phyloP scores from a whole-genome alignment of 768 basidiomycete genomes.

The Rhizopogon vinicolor region DNA sequence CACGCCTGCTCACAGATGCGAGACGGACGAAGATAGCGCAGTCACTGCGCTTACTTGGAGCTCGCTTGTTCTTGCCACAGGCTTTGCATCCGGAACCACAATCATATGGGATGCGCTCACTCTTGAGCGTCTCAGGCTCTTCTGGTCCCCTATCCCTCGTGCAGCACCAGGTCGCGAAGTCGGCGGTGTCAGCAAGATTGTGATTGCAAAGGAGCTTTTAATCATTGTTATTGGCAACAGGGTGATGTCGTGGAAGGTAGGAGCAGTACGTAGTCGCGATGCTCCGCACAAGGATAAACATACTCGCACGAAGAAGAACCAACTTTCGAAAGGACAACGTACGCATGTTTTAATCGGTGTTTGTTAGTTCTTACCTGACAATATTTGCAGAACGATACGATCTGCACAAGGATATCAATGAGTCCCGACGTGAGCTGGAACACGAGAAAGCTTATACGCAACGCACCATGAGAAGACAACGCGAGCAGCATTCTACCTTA shows the following conservation, averaged over 20 bases:
- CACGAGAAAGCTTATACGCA: constrained; percentile 40
- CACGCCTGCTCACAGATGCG: constrained; percentile 44
- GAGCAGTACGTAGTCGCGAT: constrained; percentile 29
- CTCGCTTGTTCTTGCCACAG: constrained; percentile 55
- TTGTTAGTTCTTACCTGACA: neutral
- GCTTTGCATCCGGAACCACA: constrained; percentile 57
- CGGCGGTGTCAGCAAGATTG: constrained; percentile 51
- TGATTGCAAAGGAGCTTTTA: constrained; percentile 50
- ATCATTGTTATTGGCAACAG: constrained; percentile 56
- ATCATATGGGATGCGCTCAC: constrained; percentile 65
- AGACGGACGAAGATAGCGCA: constrained; percentile 60
- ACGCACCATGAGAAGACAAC: constrained; percentile 41
- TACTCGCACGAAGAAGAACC: constrained; percentile 19
- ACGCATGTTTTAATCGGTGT: constrained; percentile 14
- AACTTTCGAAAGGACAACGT: constrained; percentile 43
- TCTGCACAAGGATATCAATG: constrained; percentile 55
- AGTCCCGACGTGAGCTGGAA: constrained; percentile 49
- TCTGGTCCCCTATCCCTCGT: constrained; percentile 43
- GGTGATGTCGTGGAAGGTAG: constrained; percentile 68
- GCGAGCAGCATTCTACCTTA: constrained; percentile 54
- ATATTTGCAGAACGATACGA: constrained; percentile 52
- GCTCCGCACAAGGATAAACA: constrained; percentile 28
- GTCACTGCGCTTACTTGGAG: constrained; percentile 65
- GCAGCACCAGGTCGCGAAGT: constrained; percentile 27
- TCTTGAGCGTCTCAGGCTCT: constrained; percentile 50